Conservation (phyloP, 495 filamentous ascomycete genomes). For the Penicillium mononematosum region DNA sequence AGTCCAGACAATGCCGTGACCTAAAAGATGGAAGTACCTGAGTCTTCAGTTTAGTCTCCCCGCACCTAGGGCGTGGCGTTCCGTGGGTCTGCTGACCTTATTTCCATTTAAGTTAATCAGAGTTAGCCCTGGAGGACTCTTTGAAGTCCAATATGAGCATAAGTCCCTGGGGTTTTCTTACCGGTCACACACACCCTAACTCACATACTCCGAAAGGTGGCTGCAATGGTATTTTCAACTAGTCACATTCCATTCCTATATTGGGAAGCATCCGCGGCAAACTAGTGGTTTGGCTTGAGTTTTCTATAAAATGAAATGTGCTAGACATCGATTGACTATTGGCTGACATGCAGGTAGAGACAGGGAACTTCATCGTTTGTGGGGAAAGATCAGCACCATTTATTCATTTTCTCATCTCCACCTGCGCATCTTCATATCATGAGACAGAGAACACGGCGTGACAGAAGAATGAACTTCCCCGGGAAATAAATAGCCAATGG, state of each 20-base stretch:
- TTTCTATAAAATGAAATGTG: conserved; percentile 10
- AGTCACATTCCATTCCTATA: conserved; percentile 28
- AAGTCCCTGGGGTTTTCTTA: neutral
- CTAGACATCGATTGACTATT: conserved; percentile 12
- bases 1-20: neutral
- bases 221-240: conserved; percentile 23
- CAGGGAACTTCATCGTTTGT: conserved; percentile 19
- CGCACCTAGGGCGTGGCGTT: neutral
- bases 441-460: conserved; percentile 21
- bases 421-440: conserved; percentile 16
- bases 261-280: conserved; percentile 12
- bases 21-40: neutral
- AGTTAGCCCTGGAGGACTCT: conserved; percentile 2
- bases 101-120: conserved; percentile 6
- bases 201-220: conserved; percentile 22
- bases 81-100: conserved; percentile 9
- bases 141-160: neutral
- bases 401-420: conserved; percentile 16
- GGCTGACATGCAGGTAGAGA: conserved; percentile 9
- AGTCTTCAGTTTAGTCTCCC: neutral
- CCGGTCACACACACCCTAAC: conserved; percentile 20
- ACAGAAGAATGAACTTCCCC: conserved; percentile 11
- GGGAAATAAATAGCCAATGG: conserved; percentile 6
- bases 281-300: conserved; percentile 15
- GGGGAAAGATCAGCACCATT: conserved; percentile 27